phyloP scores from a whole-genome alignment of 1,284 basidiomycete species.

The Malassezia restricta region DNA sequence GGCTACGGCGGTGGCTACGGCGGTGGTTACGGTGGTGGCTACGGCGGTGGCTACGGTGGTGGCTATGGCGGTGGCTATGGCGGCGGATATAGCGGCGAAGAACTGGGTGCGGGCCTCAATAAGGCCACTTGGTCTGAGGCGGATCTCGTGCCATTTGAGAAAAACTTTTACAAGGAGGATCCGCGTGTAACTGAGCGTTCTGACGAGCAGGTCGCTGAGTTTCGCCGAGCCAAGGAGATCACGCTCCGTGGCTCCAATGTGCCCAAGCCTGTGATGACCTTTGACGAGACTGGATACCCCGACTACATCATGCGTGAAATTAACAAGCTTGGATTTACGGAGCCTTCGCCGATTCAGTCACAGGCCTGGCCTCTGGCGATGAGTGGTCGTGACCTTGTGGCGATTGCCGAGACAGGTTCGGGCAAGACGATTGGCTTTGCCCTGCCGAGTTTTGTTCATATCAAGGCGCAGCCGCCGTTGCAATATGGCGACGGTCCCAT shows the following conservation, averaged over 20 bases:
- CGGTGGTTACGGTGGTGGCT: conserved; percentile 42
- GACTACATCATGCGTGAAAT: conserved; percentile 91
- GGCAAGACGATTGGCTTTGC: conserved; percentile 87
- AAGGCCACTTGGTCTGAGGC: conserved; percentile 68
- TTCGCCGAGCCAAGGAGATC: conserved; percentile 73
- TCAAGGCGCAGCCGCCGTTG: conserved; percentile 96
- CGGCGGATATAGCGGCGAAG: conserved; percentile 65
- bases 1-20: conserved; percentile 45
- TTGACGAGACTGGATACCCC: conserved; percentile 90
- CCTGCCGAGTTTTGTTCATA: conserved; percentile 95
- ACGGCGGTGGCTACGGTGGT: conserved; percentile 19
- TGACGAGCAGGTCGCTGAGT: conserved; percentile 78
- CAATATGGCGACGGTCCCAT: conserved; percentile 91
- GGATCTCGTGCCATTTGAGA: conserved; percentile 59
- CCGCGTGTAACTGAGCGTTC: conserved; percentile 65
- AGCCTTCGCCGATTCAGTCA: conserved; percentile 88
- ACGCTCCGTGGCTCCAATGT: conserved; percentile 78
- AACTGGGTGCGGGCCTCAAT: conserved; percentile 70
- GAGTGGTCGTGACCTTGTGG: conserved; percentile 82
- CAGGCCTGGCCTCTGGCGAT: conserved; percentile 98
- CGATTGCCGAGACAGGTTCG: conserved; percentile 58
- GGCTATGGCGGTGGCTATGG: conserved; percentile 22
- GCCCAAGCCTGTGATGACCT: conserved; percentile 77
- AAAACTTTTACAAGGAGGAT: conserved; percentile 96
- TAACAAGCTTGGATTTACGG: conserved; percentile 75